A percentile compares a stretch with the other conserved stretches of the same genome.
Conservation (phyloP, 352 stramenopile species). For the Globisporangium solare region DNA sequence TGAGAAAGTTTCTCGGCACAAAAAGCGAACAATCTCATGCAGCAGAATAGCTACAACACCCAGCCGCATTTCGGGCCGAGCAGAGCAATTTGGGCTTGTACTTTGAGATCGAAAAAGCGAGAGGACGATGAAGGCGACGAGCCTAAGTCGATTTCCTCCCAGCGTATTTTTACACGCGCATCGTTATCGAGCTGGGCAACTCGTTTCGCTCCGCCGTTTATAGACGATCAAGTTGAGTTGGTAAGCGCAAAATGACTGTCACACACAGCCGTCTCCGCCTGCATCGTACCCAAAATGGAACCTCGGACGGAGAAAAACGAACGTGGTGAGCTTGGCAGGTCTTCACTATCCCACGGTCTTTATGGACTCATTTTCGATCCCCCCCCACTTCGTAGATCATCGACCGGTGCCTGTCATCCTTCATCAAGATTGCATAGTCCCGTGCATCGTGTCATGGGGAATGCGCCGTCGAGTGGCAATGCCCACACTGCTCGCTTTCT, state of each 20-base stretch:
- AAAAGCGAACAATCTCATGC: neutral
- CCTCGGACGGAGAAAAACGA: neutral
- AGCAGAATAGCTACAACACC: too few relatives aligned
- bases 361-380: neutral
- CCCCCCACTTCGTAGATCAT: too few relatives aligned
- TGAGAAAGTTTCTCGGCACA: neutral
- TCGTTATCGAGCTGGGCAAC: neutral
- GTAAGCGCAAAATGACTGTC: too few relatives aligned
- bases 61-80: too few relatives aligned
- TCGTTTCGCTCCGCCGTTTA: neutral
- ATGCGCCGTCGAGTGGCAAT: conserved; percentile 32
- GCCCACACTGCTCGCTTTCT: conserved; percentile 37
- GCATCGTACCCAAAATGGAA: neutral
- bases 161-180: neutral
- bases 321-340: neutral
- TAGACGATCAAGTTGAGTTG: neutral
- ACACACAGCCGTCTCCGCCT: too few relatives aligned
- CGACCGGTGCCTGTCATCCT: too few relatives aligned
- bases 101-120: neutral
- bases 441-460: conserved; percentile 34
- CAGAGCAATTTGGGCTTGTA: too few relatives aligned
- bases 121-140: neutral
- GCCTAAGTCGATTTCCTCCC: neutral
- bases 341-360: neutral
- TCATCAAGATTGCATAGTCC: neutral